phyloP scores from a whole-genome alignment of 495 filamentous ascomycete species.

The Chaetomium tenue region DNA sequence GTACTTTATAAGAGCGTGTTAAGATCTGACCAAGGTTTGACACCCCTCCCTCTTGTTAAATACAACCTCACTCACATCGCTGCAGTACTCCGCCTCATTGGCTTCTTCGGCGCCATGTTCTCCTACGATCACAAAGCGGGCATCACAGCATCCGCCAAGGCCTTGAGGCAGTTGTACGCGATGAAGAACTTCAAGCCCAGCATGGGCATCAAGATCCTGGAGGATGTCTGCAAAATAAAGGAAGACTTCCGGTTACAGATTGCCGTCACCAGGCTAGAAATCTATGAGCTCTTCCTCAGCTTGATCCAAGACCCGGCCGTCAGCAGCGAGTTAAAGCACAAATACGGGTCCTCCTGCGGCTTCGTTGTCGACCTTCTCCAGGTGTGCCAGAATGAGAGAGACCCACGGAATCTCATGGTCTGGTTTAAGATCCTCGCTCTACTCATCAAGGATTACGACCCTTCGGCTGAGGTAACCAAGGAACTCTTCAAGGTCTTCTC shows the following conservation, averaged over 20 bases:
- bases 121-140: slow-evolving; percentile 52
- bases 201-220: slow-evolving; percentile 43
- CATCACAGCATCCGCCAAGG: slow-evolving; percentile 48
- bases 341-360: slow-evolving; percentile 39
- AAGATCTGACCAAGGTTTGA: slow-evolving; percentile 42
- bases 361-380: slow-evolving; percentile 44
- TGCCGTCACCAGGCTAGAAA: slow-evolving; percentile 44
- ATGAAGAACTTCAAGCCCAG: slow-evolving; percentile 49
- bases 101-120: slow-evolving; percentile 52
- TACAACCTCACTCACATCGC: neutral
- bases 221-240: slow-evolving; percentile 44
- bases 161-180: slow-evolving; percentile 41
- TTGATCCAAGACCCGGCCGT: slow-evolving; percentile 41
- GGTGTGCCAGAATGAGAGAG: slow-evolving; percentile 49
- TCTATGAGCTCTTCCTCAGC: slow-evolving; percentile 47
- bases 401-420: slow-evolving; percentile 48
- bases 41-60: too few species aligned
- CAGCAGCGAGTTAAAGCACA: slow-evolving; percentile 42
- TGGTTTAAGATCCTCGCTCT: slow-evolving; percentile 47
- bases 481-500: slow-evolving; percentile 50
- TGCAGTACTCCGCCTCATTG: slow-evolving; percentile 40
- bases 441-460: slow-evolving; percentile 42
- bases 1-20: slow-evolving; percentile 39
- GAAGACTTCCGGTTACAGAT: slow-evolving; percentile 50
- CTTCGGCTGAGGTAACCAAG: slow-evolving; percentile 42